Evolutionary conservation across 2,329 filamentous ascomycete genomes (phyloP).

Genomic region (Cercospora nicotianae): DNA sequence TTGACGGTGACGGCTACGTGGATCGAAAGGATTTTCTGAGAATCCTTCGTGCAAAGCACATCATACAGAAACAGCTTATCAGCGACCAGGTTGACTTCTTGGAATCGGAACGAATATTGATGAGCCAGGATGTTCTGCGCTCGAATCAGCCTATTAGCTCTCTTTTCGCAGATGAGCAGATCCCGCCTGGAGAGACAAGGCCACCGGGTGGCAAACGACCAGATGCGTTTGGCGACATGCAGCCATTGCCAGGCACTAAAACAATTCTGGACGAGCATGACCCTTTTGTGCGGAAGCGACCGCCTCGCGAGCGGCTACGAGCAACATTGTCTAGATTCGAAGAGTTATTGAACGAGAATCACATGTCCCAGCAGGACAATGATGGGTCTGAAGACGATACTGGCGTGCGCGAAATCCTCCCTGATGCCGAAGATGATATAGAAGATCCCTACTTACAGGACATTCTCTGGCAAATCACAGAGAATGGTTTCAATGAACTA

Average conservation of each 20-base stretch:
- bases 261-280: slow-evolving; percentile 59
- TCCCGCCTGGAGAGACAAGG: slow-evolving; percentile 34
- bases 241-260: slow-evolving; percentile 46
- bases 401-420: neutral
- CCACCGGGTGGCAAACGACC: slow-evolving; percentile 36
- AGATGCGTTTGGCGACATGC: slow-evolving; percentile 37
- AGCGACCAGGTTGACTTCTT: slow-evolving; percentile 76
- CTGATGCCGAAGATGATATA: slow-evolving; percentile 4
- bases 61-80: slow-evolving; percentile 85
- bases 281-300: slow-evolving; percentile 16
- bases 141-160: slow-evolving; percentile 51
- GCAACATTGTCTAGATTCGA: slow-evolving; percentile 33
- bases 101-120: slow-evolving; percentile 68
- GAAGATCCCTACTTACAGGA: slow-evolving; percentile 56
- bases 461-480: slow-evolving; percentile 85
- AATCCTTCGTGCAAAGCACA: slow-evolving; percentile 90
- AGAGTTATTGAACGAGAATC: slow-evolving; percentile 27
- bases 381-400: neutral
- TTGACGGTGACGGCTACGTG: slow-evolving; percentile 84
- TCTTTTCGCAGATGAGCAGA: slow-evolving; percentile 44
- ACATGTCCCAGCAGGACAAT: slow-evolving; percentile 4
- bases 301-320: slow-evolving; percentile 25
- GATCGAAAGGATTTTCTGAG: slow-evolving; percentile 83
- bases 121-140: slow-evolving; percentile 41
- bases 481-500: slow-evolving; percentile 90